Conservation (phyloP, 768 basidiomycete species). For the Agaricus bisporus region DNA sequence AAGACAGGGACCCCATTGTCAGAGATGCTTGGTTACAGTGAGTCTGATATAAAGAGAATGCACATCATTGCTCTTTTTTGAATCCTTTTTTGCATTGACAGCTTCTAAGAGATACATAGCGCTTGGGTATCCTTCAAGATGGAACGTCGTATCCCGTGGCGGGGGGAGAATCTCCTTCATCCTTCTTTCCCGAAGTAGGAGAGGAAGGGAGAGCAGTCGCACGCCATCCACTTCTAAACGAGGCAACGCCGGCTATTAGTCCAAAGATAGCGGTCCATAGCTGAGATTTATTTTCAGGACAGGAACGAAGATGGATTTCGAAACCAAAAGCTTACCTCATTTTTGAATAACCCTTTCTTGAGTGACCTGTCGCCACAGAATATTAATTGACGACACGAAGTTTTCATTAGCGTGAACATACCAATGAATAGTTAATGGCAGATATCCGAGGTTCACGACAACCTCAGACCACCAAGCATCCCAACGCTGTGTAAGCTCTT, state of each 20-base stretch:
- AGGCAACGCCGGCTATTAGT: conserved; percentile 46
- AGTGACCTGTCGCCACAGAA: conserved; percentile 50
- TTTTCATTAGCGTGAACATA: conserved; percentile 23
- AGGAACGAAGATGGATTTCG: background rate
- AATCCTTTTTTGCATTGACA: no score
- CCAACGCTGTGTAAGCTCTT: conserved; percentile 54
- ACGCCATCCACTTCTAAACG: conserved; percentile 68
- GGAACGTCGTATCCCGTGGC: conserved; percentile 22
- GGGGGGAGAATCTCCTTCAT: conserved; percentile 11
- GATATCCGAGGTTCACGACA: conserved; percentile 64
- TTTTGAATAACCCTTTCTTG: conserved; percentile 58
- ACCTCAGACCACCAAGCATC: conserved; percentile 67
- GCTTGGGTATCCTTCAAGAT: conserved; percentile 1
- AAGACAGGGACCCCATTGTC: no score
- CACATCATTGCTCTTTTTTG: no score
- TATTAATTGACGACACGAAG: background rate
- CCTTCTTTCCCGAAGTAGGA: conserved; percentile 16
- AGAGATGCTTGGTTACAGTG: no score
- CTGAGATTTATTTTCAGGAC: conserved; percentile 18
- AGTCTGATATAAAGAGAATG: no score
- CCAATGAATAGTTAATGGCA: conserved; percentile 88
- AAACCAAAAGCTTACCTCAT: conserved; percentile 41
- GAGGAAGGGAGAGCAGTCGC: conserved; percentile 48
- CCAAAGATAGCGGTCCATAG: conserved; percentile 36
- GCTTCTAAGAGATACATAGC: background rate